Evolutionary conservation across 2,329 filamentous ascomycete genomes (phyloP).

Genomic region (Ophiostoma novo-ulmi): DNA sequence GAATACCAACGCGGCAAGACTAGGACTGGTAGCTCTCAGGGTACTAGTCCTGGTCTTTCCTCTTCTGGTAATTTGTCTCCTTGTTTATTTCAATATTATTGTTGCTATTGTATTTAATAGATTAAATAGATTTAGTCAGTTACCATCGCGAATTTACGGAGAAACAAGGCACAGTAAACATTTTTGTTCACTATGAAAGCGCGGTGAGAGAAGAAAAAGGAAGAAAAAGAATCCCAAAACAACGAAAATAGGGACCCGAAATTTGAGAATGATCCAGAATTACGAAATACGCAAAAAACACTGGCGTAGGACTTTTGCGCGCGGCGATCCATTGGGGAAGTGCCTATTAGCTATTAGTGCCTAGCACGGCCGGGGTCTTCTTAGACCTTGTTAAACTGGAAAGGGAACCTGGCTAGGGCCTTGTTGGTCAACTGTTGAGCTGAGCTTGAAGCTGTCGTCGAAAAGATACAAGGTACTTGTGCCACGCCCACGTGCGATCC

Average conservation of each 20-base stretch:
- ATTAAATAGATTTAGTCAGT: too few relatives aligned
- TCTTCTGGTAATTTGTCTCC: neutral
- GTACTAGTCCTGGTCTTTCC: conserved; percentile 7
- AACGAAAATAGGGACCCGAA: neutral
- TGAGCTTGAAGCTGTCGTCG: neutral
- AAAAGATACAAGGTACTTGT: conserved; percentile 9
- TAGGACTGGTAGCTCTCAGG: neutral
- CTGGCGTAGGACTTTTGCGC: conserved; percentile 14
- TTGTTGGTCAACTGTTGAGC: neutral
- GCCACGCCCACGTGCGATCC: neutral
- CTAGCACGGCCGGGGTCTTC: neutral
- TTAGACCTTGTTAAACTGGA: neutral
- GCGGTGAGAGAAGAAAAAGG: neutral
- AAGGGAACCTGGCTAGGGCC: neutral
- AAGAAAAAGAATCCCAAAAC: neutral
- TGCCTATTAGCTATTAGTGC: neutral
- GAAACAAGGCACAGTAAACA: neutral
- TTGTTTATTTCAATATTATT: neutral
- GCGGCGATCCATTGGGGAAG: conserved; percentile 13
- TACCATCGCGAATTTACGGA: neutral
- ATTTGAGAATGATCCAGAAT: neutral
- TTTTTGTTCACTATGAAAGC: conserved; percentile 1
- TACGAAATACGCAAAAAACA: conserved; percentile 10
- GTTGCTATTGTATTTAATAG: neutral
- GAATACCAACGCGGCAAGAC: conserved; percentile 7